Base-by-base conservation (phyloP, 495 filamentous ascomycete genomes). In the Niebla homalea region DNA sequence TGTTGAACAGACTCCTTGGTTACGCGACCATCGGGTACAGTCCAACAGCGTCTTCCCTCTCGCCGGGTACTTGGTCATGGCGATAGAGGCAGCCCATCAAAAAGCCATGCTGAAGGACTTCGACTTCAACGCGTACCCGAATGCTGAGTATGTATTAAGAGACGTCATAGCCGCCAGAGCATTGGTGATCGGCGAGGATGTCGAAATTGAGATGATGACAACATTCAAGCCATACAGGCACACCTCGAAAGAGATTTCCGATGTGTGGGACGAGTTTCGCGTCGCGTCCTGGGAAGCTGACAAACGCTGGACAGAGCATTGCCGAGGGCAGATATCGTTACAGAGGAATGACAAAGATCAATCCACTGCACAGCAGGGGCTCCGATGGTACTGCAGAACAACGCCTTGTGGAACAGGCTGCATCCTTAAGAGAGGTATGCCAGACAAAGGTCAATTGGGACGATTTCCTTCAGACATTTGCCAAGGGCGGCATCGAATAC, bases 61-160 rank as follows among this genome's bases (percentile, higher is more conserved):
- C 46, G 69, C 77, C 15, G 76, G 72, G 4, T 80, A 70, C 48
- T 48, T 80, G 41, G 59, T 65, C 18, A 77, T 79, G 70, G 78
- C 72, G 2, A 55, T 81, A 1, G 78, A 83, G 55, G 76, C 72
- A 0, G 58, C 62, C 38, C 45, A 60, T 26, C 70, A 75, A 43
- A 15, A 53, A 22, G 19, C 44, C 6, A 19, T 23, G 15, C 15
- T 41, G 18, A 18, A 22, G 16, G 4, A 16, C n/a, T 26, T 23
- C 5, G 21, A 19, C 10, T 45, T 25, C 21, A 25, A 45, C 2
- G 15, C n/a, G 5, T 32, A 32, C 14, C 5, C 29, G 14, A 19
- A 20, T 29, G 29, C 45, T 0, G 10, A 18, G 3, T 54, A 49
- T 19, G 26, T 18, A 3, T 58, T 64, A 46, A 71, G 53, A 21